Conservation (phyloP, 2,329 filamentous ascomycete species). For the Shiraia bambusicola region DNA sequence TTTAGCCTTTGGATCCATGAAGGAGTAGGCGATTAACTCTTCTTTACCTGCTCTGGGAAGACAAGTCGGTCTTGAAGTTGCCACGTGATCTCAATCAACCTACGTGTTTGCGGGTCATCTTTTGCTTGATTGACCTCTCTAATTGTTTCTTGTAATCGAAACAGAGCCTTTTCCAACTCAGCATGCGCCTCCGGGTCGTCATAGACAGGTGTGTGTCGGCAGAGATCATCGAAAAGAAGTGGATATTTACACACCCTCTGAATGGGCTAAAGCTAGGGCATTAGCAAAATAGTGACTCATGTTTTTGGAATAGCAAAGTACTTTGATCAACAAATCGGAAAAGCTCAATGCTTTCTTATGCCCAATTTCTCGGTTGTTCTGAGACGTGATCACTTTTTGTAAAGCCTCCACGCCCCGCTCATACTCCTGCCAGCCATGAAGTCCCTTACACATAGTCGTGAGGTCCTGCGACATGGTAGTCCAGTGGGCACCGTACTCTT, state of each 20-base stretch:
- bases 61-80: conserved; percentile 77
- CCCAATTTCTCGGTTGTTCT: conserved; percentile 63
- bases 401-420: conserved; percentile 84
- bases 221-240: conserved; percentile 78
- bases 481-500: conserved; percentile 89
- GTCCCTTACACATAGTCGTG: conserved; percentile 65
- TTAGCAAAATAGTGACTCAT: background rate
- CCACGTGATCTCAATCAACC: conserved; percentile 78
- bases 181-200: conserved; percentile 84
- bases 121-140: conserved; percentile 82
- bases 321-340: conserved; percentile 82
- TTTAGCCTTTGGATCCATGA: background rate
- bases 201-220: conserved; percentile 77
- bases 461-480: conserved; percentile 81
- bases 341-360: conserved; percentile 77
- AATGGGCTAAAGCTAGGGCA: conserved; percentile 61
- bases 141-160: conserved; percentile 71
- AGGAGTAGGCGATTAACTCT: too few species aligned
- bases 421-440: conserved; percentile 75
- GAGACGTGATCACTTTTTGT: conserved; percentile 71
- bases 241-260: conserved; percentile 92
- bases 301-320: conserved; percentile 50
- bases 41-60: conserved; percentile 68
- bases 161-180: conserved; percentile 72
- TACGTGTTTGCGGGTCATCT: conserved; percentile 69